Evolutionary conservation across 257 asterid genomes (phyloP).

Genomic region (Penstemon newberryi): DNA sequence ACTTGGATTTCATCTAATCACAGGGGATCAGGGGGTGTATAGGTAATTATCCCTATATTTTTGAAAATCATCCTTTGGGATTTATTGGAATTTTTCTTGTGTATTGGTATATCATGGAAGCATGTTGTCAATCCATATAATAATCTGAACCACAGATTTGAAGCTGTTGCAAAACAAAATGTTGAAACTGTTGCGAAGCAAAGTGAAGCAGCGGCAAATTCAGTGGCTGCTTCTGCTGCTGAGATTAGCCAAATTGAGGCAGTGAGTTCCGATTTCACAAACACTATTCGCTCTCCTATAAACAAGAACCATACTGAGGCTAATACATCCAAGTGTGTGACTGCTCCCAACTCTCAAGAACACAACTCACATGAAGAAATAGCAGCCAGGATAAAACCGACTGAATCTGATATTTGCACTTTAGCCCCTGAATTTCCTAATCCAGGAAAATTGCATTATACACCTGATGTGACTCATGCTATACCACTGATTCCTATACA

Average conservation of each 20-base stretch:
- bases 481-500: slow-evolving; percentile 47
- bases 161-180: slow-evolving; percentile 37
- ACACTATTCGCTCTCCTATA: slow-evolving; percentile 27
- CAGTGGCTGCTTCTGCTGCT: slow-evolving; percentile 21
- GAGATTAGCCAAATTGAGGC: slow-evolving; percentile 32
- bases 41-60: too few relatives aligned
- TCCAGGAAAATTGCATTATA: background rate
- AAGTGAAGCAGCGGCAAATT: slow-evolving; percentile 16
- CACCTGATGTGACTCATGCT: slow-evolving; percentile 22
- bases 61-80: slow-evolving; percentile 12
- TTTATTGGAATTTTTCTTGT: slow-evolving; percentile 13
- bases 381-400: slow-evolving; percentile 19
- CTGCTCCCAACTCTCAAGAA: background rate
- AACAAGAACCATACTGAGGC: slow-evolving; percentile 7
- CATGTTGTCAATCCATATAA: background rate
- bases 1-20: too few relatives aligned
- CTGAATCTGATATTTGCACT: slow-evolving; percentile 23
- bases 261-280: slow-evolving; percentile 23
- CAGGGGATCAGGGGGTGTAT: too few relatives aligned
- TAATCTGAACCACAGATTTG: slow-evolving; percentile 33
- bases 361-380: background rate
- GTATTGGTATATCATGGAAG: background rate
- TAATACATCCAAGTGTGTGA: too few relatives aligned
- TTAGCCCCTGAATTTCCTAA: slow-evolving; percentile 30
- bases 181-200: slow-evolving; percentile 36